Base-by-base conservation (phyloP, 1,284 basidiomycete species). In the Marasmius sp. region DNA sequence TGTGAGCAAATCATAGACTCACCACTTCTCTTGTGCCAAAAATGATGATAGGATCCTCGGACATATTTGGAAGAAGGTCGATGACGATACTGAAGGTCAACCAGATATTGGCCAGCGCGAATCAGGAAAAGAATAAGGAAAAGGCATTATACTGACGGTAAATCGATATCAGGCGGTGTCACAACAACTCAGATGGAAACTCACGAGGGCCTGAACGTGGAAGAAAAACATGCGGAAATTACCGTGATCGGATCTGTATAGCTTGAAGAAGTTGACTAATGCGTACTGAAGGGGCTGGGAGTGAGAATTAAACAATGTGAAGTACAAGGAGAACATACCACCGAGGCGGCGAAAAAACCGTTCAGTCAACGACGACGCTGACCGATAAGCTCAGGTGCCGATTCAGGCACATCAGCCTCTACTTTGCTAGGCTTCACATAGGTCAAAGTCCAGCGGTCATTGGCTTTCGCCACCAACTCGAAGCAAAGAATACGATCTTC, bases 401-500 rank as follows among this genome's bases (percentile, higher is more conserved):
- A n/a, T n/a, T n/a, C n/a, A n/a, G n/a, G n/a, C n/a, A n/a, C n/a
- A n/a, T n/a, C n/a, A n/a, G n/a, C n/a, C n/a, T n/a, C n/a, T n/a
- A n/a, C n/a, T n/a, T n/a, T n/a, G n/a, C n/a, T n/a, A n/a, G n/a
- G n/a, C n/a, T n/a, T n/a, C n/a, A n/a, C n/a, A n/a, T n/a, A n/a
- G n/a, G n/a, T n/a, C n/a, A n/a, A n/a, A n/a, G n/a, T n/a, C n/a
- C n/a, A 98, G 64, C 84, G 80, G 67, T 94, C 92, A 52, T 84
- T 83, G 4, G 86, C 88, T 76, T 98, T 98, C 33, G 95, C 95
- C 20, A 96, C 96, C 52, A 98, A 82, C 76, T 98, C 96, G 76
- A 98, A 98, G 77, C 96, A 98, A 38, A 98, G 82, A 66, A 98
- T 98, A 80, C 92, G 92, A 83, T 96, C 94, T 76, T 96, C 94